Evolutionary conservation across 108 stramenopile species (phyloP).

Genomic region (Poteriospumella lacustris): DNA sequence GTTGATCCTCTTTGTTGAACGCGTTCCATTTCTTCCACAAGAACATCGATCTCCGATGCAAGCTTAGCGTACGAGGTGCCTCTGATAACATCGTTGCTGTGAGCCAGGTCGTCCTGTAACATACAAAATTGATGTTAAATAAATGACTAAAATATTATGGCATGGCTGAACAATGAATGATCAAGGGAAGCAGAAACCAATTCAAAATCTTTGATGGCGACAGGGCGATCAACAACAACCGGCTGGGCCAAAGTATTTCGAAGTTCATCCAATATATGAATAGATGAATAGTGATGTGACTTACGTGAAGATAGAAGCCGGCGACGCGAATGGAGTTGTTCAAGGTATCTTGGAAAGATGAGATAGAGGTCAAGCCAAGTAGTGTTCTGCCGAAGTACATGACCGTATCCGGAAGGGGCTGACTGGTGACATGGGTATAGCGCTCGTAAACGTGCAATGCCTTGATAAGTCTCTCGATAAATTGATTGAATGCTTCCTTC

Average conservation of each 20-base stretch:
- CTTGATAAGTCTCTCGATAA: too few species aligned
- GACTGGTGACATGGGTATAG: neutral
- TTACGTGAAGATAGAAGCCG: slow-evolving; percentile 2
- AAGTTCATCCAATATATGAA: neutral
- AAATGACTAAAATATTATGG: too few species aligned
- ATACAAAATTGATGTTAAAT: too few species aligned
- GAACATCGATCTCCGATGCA: neutral
- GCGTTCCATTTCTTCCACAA: slow-evolving; percentile 23
- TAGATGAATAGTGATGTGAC: neutral
- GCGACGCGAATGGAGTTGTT: neutral
- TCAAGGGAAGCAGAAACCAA: neutral
- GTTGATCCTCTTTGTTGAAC: neutral
- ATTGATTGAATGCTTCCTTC: too few species aligned
- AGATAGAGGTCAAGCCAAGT: neutral
- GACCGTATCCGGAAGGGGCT: neutral
- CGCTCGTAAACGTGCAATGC: neutral
- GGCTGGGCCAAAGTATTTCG: neutral
- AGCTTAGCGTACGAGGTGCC: neutral
- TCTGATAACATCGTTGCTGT: neutral
- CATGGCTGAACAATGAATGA: neutral
- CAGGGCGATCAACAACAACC: neutral
- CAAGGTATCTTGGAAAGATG: neutral
- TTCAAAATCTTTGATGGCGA: neutral
- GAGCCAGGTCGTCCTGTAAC: neutral
- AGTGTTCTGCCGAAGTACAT: neutral